A percentile compares a stretch with the other conserved stretches of the same genome.
These are phyloP conservation scores for Penicillium brevicompactum DNA, from an alignment of 2,329 filamentous ascomycete genomes.

Conservation along the genomic window DNA sequence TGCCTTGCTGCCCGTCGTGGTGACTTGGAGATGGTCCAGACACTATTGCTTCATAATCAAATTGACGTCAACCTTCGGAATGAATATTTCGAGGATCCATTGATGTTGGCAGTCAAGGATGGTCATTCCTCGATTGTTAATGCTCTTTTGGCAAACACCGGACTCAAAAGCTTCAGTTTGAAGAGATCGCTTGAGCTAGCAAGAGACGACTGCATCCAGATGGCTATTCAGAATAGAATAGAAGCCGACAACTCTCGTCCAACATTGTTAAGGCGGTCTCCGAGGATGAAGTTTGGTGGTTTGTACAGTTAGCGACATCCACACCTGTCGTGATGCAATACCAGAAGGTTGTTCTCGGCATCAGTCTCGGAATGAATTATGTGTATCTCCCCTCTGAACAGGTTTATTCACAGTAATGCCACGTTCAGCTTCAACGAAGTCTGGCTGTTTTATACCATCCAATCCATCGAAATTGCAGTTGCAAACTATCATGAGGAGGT, in stretches of 20 bases:
- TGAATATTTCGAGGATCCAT: neutral
- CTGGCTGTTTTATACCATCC: too few relatives aligned
- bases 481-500: too few relatives aligned
- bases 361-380: neutral
- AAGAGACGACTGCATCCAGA: neutral
- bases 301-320: neutral
- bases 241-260: neutral
- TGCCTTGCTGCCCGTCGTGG: too few relatives aligned
- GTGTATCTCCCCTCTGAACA: neutral
- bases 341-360: neutral
- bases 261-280: neutral
- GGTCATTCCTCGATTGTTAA: too few relatives aligned
- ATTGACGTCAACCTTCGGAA: neutral
- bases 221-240: neutral
- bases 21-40: slow-evolving; percentile 2
- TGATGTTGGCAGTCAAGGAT: slow-evolving; percentile 1
- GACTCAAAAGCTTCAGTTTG: neutral
- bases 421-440: neutral
- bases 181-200: neutral
- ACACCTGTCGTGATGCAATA: neutral
- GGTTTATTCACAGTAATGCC: neutral
- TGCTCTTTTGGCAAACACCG: neutral
- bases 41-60: neutral
- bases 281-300: neutral
- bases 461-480: too few relatives aligned